Evolutionary conservation across 2,329 filamentous ascomycete species (phyloP).

Genomic region (Neopestalotiopsis sp.): DNA sequence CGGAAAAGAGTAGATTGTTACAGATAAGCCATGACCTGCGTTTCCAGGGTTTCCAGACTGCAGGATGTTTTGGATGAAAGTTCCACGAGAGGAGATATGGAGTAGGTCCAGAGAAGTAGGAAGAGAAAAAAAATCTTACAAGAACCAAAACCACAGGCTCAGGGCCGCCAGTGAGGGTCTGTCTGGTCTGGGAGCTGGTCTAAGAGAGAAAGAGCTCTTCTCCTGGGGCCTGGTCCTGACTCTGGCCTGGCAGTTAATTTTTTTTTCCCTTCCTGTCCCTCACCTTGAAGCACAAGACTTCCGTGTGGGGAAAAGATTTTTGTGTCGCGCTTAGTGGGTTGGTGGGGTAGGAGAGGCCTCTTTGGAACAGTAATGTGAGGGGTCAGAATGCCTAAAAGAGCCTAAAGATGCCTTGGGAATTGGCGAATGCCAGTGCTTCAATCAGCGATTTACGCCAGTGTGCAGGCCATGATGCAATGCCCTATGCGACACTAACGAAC

Average conservation of each 20-base stretch:
- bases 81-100: constrained; percentile 10
- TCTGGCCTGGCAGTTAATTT: constrained; percentile 7
- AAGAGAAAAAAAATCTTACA: not conserved
- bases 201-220: not conserved
- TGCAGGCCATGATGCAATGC: constrained; percentile 19
- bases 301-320: constrained; percentile 13
- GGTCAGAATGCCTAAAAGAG: constrained; percentile 10
- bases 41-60: constrained; percentile 8
- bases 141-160: not conserved
- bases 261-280: not conserved
- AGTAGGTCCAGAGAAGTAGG: not conserved
- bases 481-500: constrained; percentile 9
- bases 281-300: not conserved
- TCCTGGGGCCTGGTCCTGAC: not conserved
- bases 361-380: constrained; percentile 18
- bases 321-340: constrained; percentile 15
- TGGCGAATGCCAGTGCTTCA: constrained; percentile 18
- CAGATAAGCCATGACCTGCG: constrained; percentile 15
- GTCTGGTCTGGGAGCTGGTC: constrained; percentile 2
- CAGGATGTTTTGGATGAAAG: constrained; percentile 5
- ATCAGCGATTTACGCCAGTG: constrained; percentile 7
- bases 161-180: not conserved
- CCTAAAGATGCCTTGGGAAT: not conserved
- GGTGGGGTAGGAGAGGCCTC: constrained; percentile 11
- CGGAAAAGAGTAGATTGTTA: constrained; percentile 11